Conservation (phyloP, 345 rosid species). For the Salix caprea region DNA sequence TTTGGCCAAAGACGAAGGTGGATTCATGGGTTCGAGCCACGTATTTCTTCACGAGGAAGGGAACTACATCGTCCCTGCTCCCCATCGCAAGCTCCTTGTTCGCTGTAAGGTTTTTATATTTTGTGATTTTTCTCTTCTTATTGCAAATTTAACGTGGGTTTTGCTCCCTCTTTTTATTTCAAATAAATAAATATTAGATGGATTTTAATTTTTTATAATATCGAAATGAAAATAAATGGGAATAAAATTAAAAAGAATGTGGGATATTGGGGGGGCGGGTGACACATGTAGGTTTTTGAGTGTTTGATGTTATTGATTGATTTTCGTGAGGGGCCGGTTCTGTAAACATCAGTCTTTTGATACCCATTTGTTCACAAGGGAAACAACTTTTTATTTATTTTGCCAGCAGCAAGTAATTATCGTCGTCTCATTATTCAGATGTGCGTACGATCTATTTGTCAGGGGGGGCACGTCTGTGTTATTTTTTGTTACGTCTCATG, state of each 20-base stretch:
- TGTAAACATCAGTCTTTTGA: background rate
- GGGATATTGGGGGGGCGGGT: background rate
- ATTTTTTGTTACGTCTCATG: constrained; percentile 5
- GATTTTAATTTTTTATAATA: background rate
- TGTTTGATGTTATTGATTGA: background rate
- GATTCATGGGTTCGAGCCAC: background rate
- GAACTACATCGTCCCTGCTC: constrained; percentile 8
- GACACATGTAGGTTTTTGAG: background rate
- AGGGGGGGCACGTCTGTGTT: constrained; percentile 39
- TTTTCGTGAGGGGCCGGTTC: background rate
- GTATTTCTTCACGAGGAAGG: background rate
- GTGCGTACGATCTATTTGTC: constrained; percentile 35
- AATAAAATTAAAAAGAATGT: background rate
- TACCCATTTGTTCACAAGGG: constrained; percentile 20
- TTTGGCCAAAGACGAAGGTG: background rate
- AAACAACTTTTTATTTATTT: background rate
- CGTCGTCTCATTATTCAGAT: background rate
- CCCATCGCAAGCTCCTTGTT: constrained; percentile 53
- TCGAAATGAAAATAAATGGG: background rate
- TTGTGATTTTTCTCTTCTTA: background rate
- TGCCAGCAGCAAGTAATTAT: background rate
- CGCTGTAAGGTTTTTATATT: background rate
- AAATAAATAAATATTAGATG: background rate
- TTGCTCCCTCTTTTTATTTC: background rate
- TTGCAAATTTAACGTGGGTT: background rate